phyloP scores from a whole-genome alignment of 1,139 yeast genomes.

The Pneumocystis murina region DNA sequence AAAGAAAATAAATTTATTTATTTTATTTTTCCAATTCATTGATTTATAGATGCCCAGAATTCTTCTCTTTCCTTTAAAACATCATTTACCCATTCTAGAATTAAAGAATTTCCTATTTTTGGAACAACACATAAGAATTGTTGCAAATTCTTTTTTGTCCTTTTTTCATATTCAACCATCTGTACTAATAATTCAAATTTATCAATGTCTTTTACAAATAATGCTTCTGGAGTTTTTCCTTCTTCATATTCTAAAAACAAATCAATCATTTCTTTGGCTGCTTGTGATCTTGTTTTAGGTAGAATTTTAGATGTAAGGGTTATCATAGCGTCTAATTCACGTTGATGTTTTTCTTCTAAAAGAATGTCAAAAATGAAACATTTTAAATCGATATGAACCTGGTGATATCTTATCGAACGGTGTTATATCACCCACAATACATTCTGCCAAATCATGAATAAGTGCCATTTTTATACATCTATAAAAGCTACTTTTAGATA shows the following conservation, averaged over 20 bases:
- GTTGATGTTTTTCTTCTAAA: constrained; percentile 50
- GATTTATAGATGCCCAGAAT: constrained; percentile 24
- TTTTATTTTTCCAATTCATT: background rate
- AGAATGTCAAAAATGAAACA: background rate
- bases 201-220: constrained; percentile 84
- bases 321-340: constrained; percentile 62
- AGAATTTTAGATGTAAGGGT: constrained; percentile 46
- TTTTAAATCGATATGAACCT: constrained; percentile 14
- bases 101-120: constrained; percentile 57
- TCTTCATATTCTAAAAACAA: constrained; percentile 88
- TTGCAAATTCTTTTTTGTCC: constrained; percentile 5
- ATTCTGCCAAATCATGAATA: constrained; percentile 88
- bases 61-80: constrained; percentile 42
- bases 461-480: constrained; percentile 74
- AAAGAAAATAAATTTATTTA: background rate
- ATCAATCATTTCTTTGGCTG: constrained; percentile 51
- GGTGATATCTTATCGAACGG: constrained; percentile 66
- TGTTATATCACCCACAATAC: constrained; percentile 87
- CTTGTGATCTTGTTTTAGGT: constrained; percentile 45
- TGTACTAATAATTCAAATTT: constrained; percentile 85
- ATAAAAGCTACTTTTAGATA: constrained; percentile 14
- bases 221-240: constrained; percentile 65
- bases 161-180: constrained; percentile 67
- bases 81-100: constrained; percentile 55
- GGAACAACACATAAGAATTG: constrained; percentile 50